A percentile compares a stretch with the other conserved stretches of the same genome.
These are phyloP conservation scores for Millerago galiae DNA, from an alignment of 805 yeast species.

Conservation along the genomic window DNA sequence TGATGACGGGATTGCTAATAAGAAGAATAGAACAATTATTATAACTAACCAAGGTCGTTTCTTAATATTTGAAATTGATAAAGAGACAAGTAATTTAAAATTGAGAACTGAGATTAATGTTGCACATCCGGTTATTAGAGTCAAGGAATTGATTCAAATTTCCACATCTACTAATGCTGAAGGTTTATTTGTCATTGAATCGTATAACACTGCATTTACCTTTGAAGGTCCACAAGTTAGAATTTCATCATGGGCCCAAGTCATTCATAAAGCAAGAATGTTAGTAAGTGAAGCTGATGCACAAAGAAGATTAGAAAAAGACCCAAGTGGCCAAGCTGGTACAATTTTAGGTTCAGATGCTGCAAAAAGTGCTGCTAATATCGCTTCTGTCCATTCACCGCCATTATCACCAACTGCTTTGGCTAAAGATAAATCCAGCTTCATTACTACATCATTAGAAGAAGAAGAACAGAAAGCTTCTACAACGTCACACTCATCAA, in stretches of 20 bases:
- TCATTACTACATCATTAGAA: slow-evolving; percentile 2
- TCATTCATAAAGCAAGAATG: slow-evolving; percentile 42
- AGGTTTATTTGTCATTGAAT: slow-evolving; percentile 48
- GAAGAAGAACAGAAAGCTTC: not conserved
- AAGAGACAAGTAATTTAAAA: slow-evolving; percentile 35
- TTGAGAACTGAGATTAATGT: slow-evolving; percentile 50
- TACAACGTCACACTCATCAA: slow-evolving; percentile 4
- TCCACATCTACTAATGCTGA: slow-evolving; percentile 27
- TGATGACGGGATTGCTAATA: slow-evolving; percentile 26
- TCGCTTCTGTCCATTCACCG: slow-evolving; percentile 20
- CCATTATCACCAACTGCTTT: slow-evolving; percentile 1
- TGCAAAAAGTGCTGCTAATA: slow-evolving; percentile 32
- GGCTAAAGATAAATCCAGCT: not conserved
- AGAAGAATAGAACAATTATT: slow-evolving; percentile 43
- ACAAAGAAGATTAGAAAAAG: slow-evolving; percentile 19
- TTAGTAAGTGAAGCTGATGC: slow-evolving; percentile 41
- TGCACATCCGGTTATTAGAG: slow-evolving; percentile 42
- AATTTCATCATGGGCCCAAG: slow-evolving; percentile 50
- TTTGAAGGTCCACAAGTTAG: slow-evolving; percentile 51
- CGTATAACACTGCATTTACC: slow-evolving; percentile 46
- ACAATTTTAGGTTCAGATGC: slow-evolving; percentile 28
- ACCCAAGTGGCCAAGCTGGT: slow-evolving; percentile 27
- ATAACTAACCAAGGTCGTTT: slow-evolving; percentile 62
- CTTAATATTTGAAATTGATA: slow-evolving; percentile 38
- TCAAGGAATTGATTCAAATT: slow-evolving; percentile 52